A percentile compares a stretch with the other conserved stretches of the same genome.
Conservation (phyloP, 441 rosid species). For the Adansonia gregorii region DNA sequence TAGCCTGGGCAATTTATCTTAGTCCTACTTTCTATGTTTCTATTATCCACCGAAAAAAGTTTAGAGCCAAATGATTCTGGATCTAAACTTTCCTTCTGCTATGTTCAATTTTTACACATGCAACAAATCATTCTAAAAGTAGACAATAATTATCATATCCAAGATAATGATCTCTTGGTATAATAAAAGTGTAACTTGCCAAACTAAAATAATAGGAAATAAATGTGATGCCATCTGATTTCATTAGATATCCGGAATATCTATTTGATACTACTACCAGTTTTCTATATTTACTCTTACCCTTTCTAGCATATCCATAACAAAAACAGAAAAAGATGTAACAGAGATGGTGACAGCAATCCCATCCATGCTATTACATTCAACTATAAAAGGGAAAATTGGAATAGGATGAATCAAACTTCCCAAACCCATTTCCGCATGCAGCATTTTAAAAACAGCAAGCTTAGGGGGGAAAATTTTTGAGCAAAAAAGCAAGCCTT, state of each 20-base stretch:
- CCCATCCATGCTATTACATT: slow-evolving; percentile 6
- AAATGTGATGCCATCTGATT: background rate
- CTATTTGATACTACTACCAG: background rate
- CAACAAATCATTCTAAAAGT: background rate
- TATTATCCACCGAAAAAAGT: background rate
- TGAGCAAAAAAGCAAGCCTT: background rate
- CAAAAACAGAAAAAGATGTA: background rate
- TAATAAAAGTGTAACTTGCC: background rate
- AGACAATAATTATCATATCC: background rate
- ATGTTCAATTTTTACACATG: background rate
- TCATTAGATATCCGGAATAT: background rate
- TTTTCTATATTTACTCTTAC: background rate
- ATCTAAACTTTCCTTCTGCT: background rate
- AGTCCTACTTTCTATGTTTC: slow-evolving; percentile 2
- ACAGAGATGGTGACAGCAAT: background rate
- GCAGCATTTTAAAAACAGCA: background rate
- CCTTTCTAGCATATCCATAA: background rate
- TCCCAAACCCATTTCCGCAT: background rate
- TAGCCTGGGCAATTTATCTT: slow-evolving; percentile 1
- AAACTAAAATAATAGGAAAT: background rate
- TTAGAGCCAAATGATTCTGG: slow-evolving; percentile 9
- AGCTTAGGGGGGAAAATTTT: background rate
- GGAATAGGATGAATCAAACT: background rate
- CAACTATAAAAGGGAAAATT: slow-evolving; percentile 2
- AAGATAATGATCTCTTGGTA: background rate